Evolutionary conservation across 208 protist genomes (phyloP).

Genomic region (Crithidia acanthocephali): DNA sequence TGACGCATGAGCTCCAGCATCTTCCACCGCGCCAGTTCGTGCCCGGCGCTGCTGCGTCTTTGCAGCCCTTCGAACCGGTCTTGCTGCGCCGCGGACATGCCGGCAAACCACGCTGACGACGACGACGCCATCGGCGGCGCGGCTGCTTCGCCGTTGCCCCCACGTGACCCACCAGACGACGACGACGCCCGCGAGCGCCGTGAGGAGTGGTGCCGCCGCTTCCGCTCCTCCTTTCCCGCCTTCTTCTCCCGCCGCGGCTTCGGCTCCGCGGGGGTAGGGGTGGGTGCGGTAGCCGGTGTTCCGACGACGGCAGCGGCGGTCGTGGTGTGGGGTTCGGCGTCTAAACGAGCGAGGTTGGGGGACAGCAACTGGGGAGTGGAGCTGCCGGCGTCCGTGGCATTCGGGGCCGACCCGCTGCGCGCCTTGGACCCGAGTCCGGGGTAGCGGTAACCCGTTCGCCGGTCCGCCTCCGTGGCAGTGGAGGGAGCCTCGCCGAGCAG

Average conservation of each 20-base stretch:
- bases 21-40: slow-evolving; percentile 51
- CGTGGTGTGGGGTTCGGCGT: too few species aligned
- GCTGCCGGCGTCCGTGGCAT: not conserved
- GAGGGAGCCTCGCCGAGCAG: slow-evolving; percentile 1
- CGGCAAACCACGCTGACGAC: slow-evolving; percentile 22
- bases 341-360: not conserved
- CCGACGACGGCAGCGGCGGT: not conserved
- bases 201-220: slow-evolving; percentile 19
- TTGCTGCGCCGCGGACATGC: slow-evolving; percentile 29
- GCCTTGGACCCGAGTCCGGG: not conserved
- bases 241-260: slow-evolving; percentile 7
- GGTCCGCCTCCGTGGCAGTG: slow-evolving; percentile 9
- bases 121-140: slow-evolving; percentile 9
- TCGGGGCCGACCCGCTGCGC: slow-evolving; percentile 7
- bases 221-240: slow-evolving; percentile 16
- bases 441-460: slow-evolving; percentile 14
- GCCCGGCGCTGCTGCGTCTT: slow-evolving; percentile 28
- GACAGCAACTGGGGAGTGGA: slow-evolving; percentile 8
- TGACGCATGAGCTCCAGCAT: slow-evolving; percentile 70
- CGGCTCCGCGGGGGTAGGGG: not conserved
- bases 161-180: slow-evolving; percentile 4
- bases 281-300: not conserved
- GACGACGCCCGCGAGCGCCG: slow-evolving; percentile 18
- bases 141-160: not conserved
- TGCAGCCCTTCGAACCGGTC: slow-evolving; percentile 38